phyloP scores from a whole-genome alignment of 1,284 basidiomycete genomes.

The Tilletiaria anomala region DNA sequence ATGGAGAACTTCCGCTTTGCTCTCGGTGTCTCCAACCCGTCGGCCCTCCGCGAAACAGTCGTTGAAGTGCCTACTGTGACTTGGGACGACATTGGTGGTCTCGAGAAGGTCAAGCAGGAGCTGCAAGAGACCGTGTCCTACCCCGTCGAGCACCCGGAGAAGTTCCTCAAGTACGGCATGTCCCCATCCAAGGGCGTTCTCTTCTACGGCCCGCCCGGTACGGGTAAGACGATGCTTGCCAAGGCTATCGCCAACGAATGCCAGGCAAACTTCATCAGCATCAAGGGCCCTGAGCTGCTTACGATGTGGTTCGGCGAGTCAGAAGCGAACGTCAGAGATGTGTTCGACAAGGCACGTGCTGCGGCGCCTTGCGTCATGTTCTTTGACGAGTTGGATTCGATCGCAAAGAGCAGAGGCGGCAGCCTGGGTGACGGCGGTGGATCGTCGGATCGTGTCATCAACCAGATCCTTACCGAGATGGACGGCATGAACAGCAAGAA shows the following conservation, averaged over 20 bases:
- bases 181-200: slow-evolving; percentile 95
- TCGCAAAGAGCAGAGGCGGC: slow-evolving; percentile 86
- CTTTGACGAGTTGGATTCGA: slow-evolving; percentile 98
- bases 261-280: slow-evolving; percentile 95
- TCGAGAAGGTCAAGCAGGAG: slow-evolving; percentile 98
- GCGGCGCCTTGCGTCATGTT: slow-evolving; percentile 99
- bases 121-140: slow-evolving; percentile 98
- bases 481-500: slow-evolving; percentile 98
- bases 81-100: slow-evolving; percentile 97
- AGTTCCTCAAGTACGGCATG: slow-evolving; percentile 99
- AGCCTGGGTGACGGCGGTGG: slow-evolving; percentile 75
- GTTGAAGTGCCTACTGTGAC: slow-evolving; percentile 91
- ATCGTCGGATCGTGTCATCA: slow-evolving; percentile 89
- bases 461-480: slow-evolving; percentile 95
- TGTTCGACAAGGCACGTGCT: slow-evolving; percentile 98
- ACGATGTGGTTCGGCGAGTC: slow-evolving; percentile 99
- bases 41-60: slow-evolving; percentile 85
- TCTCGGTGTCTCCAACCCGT: slow-evolving; percentile 86
- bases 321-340: slow-evolving; percentile 96
- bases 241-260: slow-evolving; percentile 99
- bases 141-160: slow-evolving; percentile 98
- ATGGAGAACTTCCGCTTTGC: slow-evolving; percentile 99
- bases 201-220: slow-evolving; percentile 94
- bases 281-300: slow-evolving; percentile 80
- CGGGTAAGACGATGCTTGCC: slow-evolving; percentile 84